These are phyloP conservation scores for Purpureocillium takamizusanense DNA, from an alignment of 2,329 filamentous ascomycete genomes.

Conservation along the genomic window DNA sequence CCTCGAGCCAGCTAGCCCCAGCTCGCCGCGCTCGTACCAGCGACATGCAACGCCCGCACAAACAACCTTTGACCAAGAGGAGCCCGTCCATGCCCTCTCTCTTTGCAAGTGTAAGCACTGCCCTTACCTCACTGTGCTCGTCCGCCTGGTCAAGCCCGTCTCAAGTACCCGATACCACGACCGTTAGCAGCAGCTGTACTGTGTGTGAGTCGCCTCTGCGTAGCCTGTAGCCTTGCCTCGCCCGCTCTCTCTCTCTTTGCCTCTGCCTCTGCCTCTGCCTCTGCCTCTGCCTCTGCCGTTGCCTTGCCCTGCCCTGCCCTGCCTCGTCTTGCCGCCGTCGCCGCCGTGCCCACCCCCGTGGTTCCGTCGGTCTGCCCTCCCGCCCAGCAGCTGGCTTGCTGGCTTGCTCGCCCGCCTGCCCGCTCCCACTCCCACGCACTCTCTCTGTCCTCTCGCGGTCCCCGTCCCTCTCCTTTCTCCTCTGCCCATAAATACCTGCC, in stretches of 20 bases:
- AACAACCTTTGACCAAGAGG: not conserved
- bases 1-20: no score
- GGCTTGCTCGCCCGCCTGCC: not conserved
- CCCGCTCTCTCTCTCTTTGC: conserved; percentile 2
- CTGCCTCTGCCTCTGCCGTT: conserved; percentile 1
- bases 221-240: not conserved
- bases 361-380: conserved; percentile 1
- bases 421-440: not conserved
- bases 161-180: no score
- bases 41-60: conserved; percentile 3
- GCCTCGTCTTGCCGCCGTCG: not conserved
- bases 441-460: not conserved
- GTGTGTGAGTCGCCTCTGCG: not conserved
- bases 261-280: conserved; percentile 1
- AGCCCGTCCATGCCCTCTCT: no score
- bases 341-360: not conserved
- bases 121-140: no score
- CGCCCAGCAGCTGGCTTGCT: not conserved
- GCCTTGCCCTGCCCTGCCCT: not conserved
- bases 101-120: no score
- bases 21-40: not conserved
- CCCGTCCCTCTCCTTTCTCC: not conserved
- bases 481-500: conserved; percentile 1
- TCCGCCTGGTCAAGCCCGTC: no score
- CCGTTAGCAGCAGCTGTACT: no score